phyloP scores from a whole-genome alignment of 257 asterid genomes.

The Paraleonurus japonicus region DNA sequence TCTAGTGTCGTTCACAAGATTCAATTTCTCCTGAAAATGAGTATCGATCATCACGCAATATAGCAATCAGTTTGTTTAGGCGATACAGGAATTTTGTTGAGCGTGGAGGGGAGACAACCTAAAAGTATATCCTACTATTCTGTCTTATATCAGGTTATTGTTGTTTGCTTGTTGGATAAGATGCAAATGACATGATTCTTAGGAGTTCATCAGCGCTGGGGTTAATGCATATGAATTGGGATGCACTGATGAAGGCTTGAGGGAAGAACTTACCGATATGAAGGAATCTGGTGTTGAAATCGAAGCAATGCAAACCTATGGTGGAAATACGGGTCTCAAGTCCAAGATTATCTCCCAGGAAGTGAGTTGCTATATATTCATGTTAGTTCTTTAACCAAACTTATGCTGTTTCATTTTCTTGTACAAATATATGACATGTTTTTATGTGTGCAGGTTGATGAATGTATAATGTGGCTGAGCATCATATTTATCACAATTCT shows the following conservation, averaged over 20 bases:
- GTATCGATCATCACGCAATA: conserved; percentile 85
- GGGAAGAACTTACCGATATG: conserved; percentile 71
- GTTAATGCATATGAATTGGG: conserved; percentile 95
- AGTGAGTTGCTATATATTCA: conserved; percentile 35
- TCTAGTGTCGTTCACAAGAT: conserved; percentile 75
- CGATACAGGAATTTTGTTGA: conserved; percentile 75
- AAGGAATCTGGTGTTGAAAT: conserved; percentile 81
- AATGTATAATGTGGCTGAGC: conserved; percentile 93
- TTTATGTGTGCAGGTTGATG: conserved; percentile 59
- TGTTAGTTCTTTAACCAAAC: not conserved
- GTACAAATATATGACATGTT: not conserved
- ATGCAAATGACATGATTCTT: conserved; percentile 27
- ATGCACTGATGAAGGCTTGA: conserved; percentile 79
- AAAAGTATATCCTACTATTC: conserved; percentile 56
- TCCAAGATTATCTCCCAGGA: conserved; percentile 64
- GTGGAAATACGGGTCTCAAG: conserved; percentile 69
- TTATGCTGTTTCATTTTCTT: not conserved
- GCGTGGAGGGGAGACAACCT: conserved; percentile 99
- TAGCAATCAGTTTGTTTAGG: conserved; percentile 87
- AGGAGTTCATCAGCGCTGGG: conserved; percentile 96
- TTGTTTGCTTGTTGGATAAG: conserved; percentile 13
- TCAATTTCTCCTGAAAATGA: conserved; percentile 74
- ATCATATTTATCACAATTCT: conserved; percentile 82
- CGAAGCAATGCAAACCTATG: conserved; percentile 65
- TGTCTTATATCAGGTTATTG: conserved; percentile 6